Conservation (phyloP, 331 rosid genomes). For the Quercus phellos region DNA sequence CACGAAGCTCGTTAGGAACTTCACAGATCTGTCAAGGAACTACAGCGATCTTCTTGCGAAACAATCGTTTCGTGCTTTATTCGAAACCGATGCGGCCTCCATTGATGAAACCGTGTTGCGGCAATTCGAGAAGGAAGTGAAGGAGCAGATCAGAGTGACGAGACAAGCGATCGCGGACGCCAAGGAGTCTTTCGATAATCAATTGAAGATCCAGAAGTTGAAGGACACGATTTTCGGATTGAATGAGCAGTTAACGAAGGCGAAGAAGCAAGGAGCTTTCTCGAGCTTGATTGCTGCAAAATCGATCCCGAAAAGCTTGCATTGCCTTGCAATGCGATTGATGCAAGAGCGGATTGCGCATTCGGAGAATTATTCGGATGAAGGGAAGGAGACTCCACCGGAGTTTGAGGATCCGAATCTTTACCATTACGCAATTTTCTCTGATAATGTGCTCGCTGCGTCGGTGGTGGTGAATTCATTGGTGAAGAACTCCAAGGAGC, state of each 20-base stretch:
- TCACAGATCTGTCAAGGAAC: conserved; percentile 67
- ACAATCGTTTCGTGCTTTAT: conserved; percentile 44
- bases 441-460: conserved; percentile 83
- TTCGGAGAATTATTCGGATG: conserved; percentile 70
- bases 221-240: conserved; percentile 86
- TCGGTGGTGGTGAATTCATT: conserved; percentile 95
- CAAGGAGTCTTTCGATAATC: conserved; percentile 82
- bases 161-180: conserved; percentile 80
- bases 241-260: conserved; percentile 82
- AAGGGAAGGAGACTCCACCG: conserved; percentile 60
- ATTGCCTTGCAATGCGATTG: conserved; percentile 84
- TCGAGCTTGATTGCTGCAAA: conserved; percentile 89
- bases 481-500: conserved; percentile 78
- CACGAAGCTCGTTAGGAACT: conserved; percentile 72
- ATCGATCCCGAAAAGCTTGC: conserved; percentile 89
- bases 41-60: conserved; percentile 70
- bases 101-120: conserved; percentile 66
- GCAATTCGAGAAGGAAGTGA: conserved; percentile 87
- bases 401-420: conserved; percentile 78
- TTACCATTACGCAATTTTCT: conserved; percentile 89
- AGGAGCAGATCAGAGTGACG: conserved; percentile 70
- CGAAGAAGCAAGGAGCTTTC: conserved; percentile 95
- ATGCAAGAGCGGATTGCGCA: conserved; percentile 94
- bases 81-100: conserved; percentile 41
- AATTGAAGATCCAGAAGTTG: conserved; percentile 88